phyloP scores from a whole-genome alignment of 2,329 filamentous ascomycete species.

The Phialemoniopsis sp. region DNA sequence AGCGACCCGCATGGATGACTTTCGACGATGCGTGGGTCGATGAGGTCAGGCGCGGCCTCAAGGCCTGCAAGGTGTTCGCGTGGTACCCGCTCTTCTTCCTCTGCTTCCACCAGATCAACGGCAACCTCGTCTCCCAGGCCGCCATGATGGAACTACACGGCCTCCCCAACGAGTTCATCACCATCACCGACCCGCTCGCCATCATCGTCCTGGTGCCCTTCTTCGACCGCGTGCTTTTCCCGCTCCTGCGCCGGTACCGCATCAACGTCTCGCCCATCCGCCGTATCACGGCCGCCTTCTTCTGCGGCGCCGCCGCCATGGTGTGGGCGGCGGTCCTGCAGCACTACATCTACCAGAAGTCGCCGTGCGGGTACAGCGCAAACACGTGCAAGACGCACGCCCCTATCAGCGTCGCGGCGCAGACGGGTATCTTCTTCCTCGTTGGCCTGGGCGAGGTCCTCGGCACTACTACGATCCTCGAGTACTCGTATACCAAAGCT shows the following conservation, averaged over 20 bases:
- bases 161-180: constrained; percentile 73
- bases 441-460: constrained; percentile 50
- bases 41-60: constrained; percentile 65
- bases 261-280: constrained; percentile 72
- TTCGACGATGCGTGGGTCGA: constrained; percentile 83
- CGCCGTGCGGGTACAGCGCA: constrained; percentile 56
- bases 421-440: constrained; percentile 46
- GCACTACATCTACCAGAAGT: constrained; percentile 59
- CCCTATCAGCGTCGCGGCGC: constrained; percentile 62
- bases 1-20: constrained; percentile 28
- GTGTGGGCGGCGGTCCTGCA: constrained; percentile 52
- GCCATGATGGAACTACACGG: constrained; percentile 63
- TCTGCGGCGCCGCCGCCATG: constrained; percentile 60
- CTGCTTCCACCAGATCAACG: constrained; percentile 56
- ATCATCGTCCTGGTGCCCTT: constrained; percentile 74
- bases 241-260: constrained; percentile 56
- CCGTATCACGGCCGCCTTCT: constrained; percentile 68
- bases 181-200: constrained; percentile 71
- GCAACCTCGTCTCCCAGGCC: constrained; percentile 60
- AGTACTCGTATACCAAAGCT: constrained; percentile 77
- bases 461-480: constrained; percentile 58
- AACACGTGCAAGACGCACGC: constrained; percentile 44
- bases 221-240: constrained; percentile 66
- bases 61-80: constrained; percentile 67
- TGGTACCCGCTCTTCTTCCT: constrained; percentile 64